Evolutionary conservation across 352 stramenopile species (phyloP), one percentile per base, ranked within the genome.

Genomic region (Phytophthora brassicae): DNA sequence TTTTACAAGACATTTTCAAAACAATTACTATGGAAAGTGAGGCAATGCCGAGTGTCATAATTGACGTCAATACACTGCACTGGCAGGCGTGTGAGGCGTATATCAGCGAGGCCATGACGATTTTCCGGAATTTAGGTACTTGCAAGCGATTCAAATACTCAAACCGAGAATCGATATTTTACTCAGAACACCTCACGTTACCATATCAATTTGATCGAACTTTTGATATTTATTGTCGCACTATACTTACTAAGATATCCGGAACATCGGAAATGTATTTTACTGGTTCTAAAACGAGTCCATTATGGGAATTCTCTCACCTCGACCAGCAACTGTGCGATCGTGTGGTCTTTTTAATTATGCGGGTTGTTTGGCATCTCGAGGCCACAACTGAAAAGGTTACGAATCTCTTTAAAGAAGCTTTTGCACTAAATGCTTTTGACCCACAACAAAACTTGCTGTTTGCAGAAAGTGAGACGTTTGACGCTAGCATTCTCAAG

Each of bases 41-140:
- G 13, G n/a, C 38, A 46, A 11, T 8, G n/a, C 48, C 31, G 20
- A 24, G n/a, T 31, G 16, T 22, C 17, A 45, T 9, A 17, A 16
- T 41, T 12, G 31, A 24, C 19, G 22, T 41, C 22, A 5, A 65
- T 16, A 52, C 49, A 46, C 14, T 70, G 6, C 68, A 79, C 16
- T 60, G 70, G 22, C 35, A 60, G 4, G 42, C 60, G 8, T 75
- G 57, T 41, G 66, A 78, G 54, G 31, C 33, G 1, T 72, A 72
- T 52, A 46, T 78, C 26, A 44, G 69, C 12, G 72, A 81, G 42
- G 58, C 64, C 14, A 26, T 69, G 22, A 50, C 45, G 9, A 60
- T 78, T 35, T 26, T 78, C 20, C 53, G 59, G 14, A 56, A 53
- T 16, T 20, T 76, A 17, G 61, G 69, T 11, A n/a, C 60, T 58